A percentile compares a stretch with the other conserved stretches of the same genome.
phyloP scores from a whole-genome alignment of 805 yeast species.

The Metschnikowia baotianmanensis region DNA sequence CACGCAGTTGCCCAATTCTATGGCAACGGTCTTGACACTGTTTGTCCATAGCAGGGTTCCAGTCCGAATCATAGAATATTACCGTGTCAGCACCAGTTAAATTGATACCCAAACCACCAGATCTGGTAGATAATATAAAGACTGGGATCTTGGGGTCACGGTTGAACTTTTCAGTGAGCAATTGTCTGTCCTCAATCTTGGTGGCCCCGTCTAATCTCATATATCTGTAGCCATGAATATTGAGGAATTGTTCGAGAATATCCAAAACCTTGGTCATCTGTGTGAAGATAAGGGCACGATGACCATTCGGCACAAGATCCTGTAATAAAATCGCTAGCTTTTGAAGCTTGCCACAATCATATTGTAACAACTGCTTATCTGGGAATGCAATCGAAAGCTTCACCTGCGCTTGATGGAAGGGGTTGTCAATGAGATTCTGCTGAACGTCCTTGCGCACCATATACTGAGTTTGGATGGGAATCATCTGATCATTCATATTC shows the following conservation, averaged over 20 bases:
- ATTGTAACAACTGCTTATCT: slow-evolving; percentile 85
- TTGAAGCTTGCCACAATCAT: slow-evolving; percentile 96
- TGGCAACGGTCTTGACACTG: slow-evolving; percentile 99
- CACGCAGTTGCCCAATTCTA: slow-evolving; percentile 97
- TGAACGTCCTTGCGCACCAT: slow-evolving; percentile 30
- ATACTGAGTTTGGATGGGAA: slow-evolving; percentile 41
- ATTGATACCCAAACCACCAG: slow-evolving; percentile 98
- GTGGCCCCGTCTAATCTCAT: slow-evolving; percentile 97
- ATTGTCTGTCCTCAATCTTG: slow-evolving; percentile 93
- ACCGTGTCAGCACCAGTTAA: slow-evolving; percentile 99
- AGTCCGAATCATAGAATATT: slow-evolving; percentile 95
- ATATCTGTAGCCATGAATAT: slow-evolving; percentile 90
- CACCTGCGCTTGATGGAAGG: slow-evolving; percentile 79
- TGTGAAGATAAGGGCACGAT: slow-evolving; percentile 91
- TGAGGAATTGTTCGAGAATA: slow-evolving; percentile 86
- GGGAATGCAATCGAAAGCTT: slow-evolving; percentile 93
- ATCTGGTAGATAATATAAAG: slow-evolving; percentile 89
- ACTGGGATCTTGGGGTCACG: slow-evolving; percentile 83
- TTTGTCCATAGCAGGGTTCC: slow-evolving; percentile 99
- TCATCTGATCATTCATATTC: slow-evolving; percentile 56
- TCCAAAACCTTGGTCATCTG: slow-evolving; percentile 98
- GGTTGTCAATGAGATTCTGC: slow-evolving; percentile 44
- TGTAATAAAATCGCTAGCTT: slow-evolving; percentile 72
- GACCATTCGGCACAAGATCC: slow-evolving; percentile 81
- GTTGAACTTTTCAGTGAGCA: slow-evolving; percentile 89